These are phyloP conservation scores for Naumovozyma dairenensis DNA, from an alignment of 805 yeast species.

Conservation along the genomic window DNA sequence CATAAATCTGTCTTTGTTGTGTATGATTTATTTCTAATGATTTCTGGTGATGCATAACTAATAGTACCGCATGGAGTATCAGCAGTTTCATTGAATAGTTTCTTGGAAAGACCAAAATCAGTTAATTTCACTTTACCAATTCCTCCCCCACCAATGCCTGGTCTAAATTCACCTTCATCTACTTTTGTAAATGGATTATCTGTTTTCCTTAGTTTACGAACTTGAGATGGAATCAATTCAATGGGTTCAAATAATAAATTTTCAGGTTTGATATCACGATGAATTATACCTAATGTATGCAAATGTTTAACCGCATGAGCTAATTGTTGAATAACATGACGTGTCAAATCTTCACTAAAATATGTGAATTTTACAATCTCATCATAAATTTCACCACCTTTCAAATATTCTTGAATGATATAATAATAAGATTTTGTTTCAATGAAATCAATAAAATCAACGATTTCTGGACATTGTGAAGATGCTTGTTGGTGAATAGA, in stretches of 20 bases:
- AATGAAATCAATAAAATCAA: conserved; percentile 51
- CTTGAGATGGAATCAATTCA: conserved; percentile 35
- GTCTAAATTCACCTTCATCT: conserved; percentile 78
- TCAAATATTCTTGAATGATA: conserved; percentile 56
- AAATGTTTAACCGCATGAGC: conserved; percentile 54
- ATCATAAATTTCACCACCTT: conserved; percentile 64
- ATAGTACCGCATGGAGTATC: conserved; percentile 98
- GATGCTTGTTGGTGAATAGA: conserved; percentile 57
- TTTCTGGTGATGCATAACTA: conserved; percentile 96
- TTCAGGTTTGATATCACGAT: conserved; percentile 74
- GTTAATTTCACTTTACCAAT: conserved; percentile 83
- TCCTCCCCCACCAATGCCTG: conserved; percentile 83
- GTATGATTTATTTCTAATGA: conserved; percentile 81
- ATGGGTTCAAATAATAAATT: conserved; percentile 56
- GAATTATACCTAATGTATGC: conserved; percentile 68
- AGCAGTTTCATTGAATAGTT: conserved; percentile 72
- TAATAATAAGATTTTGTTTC: conserved; percentile 52
- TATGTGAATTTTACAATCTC: conserved; percentile 55
- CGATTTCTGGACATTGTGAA: conserved; percentile 41
- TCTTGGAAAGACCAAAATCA: conserved; percentile 89
- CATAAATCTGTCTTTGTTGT: conserved; percentile 94
- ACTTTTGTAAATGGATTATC: conserved; percentile 56
- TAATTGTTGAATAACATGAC: conserved; percentile 53
- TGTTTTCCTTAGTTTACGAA: conserved; percentile 37
- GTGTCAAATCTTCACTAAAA: conserved; percentile 49